Conservation (phyloP, 306 rosid species). For the Fragaria iinumae region DNA sequence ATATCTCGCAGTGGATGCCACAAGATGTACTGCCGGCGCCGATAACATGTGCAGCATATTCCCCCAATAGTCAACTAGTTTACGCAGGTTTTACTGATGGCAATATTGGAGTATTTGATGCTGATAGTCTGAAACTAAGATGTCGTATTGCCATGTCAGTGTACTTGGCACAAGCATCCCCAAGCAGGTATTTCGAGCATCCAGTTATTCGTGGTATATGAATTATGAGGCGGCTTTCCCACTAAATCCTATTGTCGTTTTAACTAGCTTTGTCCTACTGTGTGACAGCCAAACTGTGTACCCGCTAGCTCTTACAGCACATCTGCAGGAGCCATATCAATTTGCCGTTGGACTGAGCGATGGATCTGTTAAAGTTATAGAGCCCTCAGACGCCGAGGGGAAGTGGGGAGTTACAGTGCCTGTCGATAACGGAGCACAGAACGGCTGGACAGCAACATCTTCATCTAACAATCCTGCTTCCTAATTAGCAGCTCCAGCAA, state of each 20-base stretch:
- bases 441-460: conserved; percentile 30
- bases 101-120: conserved; percentile 66
- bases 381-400: conserved; percentile 59
- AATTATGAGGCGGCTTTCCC: background rate
- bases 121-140: conserved; percentile 62
- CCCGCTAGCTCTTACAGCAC: conserved; percentile 61
- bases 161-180: conserved; percentile 48
- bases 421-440: conserved; percentile 50
- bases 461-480: conserved; percentile 20
- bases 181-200: conserved; percentile 15
- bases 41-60: conserved; percentile 57
- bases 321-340: conserved; percentile 59
- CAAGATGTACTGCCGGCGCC: conserved; percentile 58
- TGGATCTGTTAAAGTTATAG: conserved; percentile 68
- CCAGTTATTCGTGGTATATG: background rate
- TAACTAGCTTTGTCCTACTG: background rate
- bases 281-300: conserved; percentile 48
- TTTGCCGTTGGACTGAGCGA: conserved; percentile 62
- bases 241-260: background rate
- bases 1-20: conserved; percentile 58
- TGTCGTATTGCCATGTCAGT: conserved; percentile 59
- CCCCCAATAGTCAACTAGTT: conserved; percentile 57
- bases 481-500: background rate
- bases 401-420: conserved; percentile 61
- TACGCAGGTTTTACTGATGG: conserved; percentile 56